Conservation (phyloP, 345 rosid species). For the Viola odorata region DNA sequence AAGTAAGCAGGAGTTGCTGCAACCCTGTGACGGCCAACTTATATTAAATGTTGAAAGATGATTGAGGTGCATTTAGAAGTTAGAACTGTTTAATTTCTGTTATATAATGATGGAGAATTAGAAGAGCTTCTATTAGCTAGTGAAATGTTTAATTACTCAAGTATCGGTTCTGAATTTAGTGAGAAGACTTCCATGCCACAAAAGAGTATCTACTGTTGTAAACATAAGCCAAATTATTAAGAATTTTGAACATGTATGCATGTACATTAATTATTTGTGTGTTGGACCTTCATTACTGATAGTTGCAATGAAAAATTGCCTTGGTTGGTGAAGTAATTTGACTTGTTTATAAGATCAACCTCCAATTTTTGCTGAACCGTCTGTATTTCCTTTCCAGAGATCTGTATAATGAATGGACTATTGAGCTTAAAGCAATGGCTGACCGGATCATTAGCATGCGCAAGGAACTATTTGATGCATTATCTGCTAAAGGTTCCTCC, state of each 20-base stretch:
- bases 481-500: slow-evolving; percentile 35
- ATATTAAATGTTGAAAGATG: neutral
- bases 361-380: neutral
- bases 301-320: no score
- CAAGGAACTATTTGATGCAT: slow-evolving; percentile 30
- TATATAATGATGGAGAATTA: neutral
- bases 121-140: neutral
- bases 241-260: no score
- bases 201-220: neutral
- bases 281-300: neutral
- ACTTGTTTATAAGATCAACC: neutral
- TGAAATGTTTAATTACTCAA: neutral
- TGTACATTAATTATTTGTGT: no score
- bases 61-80: neutral
- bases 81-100: neutral
- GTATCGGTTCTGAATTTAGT: neutral
- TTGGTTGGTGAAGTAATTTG: neutral
- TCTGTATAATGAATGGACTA: slow-evolving; percentile 37
- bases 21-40: neutral
- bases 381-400: slow-evolving; percentile 21
- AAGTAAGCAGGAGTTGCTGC: neutral
- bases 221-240: neutral
- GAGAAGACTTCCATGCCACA: neutral
- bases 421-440: slow-evolving; percentile 45
- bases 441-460: slow-evolving; percentile 39